These are phyloP conservation scores for Colletotrichum limetticola DNA, from an alignment of 2,329 filamentous ascomycete genomes.

Conservation along the genomic window DNA sequence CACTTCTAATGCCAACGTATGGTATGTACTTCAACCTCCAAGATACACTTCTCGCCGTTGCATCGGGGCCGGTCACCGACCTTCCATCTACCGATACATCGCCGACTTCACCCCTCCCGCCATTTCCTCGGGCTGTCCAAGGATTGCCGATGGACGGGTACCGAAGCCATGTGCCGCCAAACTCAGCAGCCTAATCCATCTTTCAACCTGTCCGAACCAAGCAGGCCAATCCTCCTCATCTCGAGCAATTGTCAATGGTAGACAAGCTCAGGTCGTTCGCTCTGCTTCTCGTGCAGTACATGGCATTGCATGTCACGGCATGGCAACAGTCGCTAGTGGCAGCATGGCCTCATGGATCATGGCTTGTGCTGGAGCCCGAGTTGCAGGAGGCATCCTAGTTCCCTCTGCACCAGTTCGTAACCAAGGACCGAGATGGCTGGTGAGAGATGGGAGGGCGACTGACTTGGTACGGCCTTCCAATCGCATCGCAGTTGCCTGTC, in stretches of 20 bases:
- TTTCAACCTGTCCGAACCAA: neutral
- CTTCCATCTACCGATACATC: too few species aligned
- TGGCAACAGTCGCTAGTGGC: slow-evolving; percentile 8
- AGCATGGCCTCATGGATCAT: slow-evolving; percentile 32
- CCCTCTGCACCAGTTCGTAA: slow-evolving; percentile 16
- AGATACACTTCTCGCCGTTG: neutral
- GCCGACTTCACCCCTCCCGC: neutral
- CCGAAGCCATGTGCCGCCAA: slow-evolving; percentile 1
- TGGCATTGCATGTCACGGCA: slow-evolving; percentile 15
- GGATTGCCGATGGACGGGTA: neutral
- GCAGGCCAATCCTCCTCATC: neutral
- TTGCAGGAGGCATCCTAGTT: slow-evolving; percentile 26
- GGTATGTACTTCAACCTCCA: neutral
- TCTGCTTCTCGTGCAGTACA: slow-evolving; percentile 1
- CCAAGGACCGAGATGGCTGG: slow-evolving; percentile 11
- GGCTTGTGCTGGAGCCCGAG: slow-evolving; percentile 5
- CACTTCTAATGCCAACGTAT: too few species aligned
- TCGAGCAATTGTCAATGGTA: neutral
- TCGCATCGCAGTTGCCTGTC: slow-evolving; percentile 2
- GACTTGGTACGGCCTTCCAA: slow-evolving; percentile 22
- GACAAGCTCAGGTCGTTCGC: neutral
- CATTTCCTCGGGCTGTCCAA: slow-evolving; percentile 1
- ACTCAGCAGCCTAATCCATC: neutral
- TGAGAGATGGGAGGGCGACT: slow-evolving; percentile 9
- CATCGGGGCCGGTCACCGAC: neutral